Percentiles rank a stretch among this genome's conserved stretches.
phyloP scores from a whole-genome alignment of 176 grass and related monocot genomes.

The Aegilops longissima region DNA sequence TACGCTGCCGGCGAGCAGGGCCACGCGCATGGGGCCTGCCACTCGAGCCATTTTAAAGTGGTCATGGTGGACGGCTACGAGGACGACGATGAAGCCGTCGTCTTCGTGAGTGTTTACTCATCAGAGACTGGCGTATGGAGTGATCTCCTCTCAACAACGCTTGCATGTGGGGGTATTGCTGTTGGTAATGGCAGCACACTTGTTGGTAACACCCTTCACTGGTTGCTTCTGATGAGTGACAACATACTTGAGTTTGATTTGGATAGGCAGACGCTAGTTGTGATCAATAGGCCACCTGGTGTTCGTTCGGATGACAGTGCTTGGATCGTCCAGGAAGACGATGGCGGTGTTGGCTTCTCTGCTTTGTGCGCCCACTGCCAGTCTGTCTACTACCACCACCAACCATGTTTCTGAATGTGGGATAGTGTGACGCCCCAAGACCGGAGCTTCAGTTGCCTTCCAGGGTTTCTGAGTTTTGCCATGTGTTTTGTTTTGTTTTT shows the following conservation, averaged over 20 bases:
- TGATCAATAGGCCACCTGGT: neutral
- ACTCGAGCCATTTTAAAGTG: neutral
- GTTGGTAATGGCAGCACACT: neutral
- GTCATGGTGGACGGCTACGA: too few relatives aligned
- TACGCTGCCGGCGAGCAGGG: neutral
- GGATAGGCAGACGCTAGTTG: neutral
- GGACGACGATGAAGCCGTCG: too few relatives aligned
- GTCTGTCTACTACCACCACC: too few relatives aligned
- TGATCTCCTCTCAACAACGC: neutral
- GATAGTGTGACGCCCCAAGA: too few relatives aligned
- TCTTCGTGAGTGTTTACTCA: neutral
- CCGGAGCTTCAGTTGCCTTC: too few relatives aligned
- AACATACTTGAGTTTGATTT: neutral
- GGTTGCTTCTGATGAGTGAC: neutral
- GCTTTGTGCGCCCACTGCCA: neutral
- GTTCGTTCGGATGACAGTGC: neutral
- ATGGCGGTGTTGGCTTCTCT: neutral
- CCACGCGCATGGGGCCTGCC: neutral
- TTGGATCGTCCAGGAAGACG: neutral
- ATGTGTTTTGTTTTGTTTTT: too few relatives aligned
- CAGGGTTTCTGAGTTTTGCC: too few relatives aligned
- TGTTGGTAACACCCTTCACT: neutral
- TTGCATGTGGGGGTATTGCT: too few relatives aligned
- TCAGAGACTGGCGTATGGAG: neutral
- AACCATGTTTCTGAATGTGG: neutral